A percentile compares a stretch with the other conserved stretches of the same genome.
Conservation (phyloP, 1,139 yeast species). For the Debaryomyces coudertii region DNA sequence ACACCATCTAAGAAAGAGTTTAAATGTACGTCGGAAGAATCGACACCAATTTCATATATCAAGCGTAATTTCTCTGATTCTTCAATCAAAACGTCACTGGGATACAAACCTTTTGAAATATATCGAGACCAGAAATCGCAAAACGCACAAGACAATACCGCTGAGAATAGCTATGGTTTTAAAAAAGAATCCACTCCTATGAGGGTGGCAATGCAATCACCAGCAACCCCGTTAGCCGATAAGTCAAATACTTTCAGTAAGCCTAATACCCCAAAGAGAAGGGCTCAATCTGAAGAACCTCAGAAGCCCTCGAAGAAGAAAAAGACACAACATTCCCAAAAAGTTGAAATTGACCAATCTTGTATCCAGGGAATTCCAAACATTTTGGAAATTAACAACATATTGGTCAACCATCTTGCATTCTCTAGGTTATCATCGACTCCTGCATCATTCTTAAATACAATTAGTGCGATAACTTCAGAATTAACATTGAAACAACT, state of each 20-base stretch:
- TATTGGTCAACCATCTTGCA: conserved; percentile 82
- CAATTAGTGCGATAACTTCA: conserved; percentile 56
- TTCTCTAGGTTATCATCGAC: conserved; percentile 87
- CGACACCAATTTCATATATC: conserved; percentile 21
- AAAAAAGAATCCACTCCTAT: conserved; percentile 8
- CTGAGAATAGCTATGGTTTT: background rate
- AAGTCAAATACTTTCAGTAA: conserved; percentile 26
- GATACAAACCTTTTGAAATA: conserved; percentile 6
- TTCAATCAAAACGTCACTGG: conserved; percentile 6
- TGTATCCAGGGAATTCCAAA: conserved; percentile 38
- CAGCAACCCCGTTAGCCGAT: conserved; percentile 29
- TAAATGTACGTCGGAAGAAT: conserved; percentile 26
- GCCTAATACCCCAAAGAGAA: conserved; percentile 22
- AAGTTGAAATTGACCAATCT: conserved; percentile 29
- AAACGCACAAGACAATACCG: background rate
- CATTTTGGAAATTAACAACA: conserved; percentile 57
- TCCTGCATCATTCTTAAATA: conserved; percentile 69
- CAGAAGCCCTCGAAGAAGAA: conserved; percentile 17
- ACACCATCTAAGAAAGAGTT: conserved; percentile 24
- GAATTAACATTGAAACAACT: conserved; percentile 50
- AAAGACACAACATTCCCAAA: conserved; percentile 13
- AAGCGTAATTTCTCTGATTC: conserved; percentile 6
- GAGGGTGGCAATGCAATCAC: conserved; percentile 11
- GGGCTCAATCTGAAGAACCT: conserved; percentile 38
- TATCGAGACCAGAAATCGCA: conserved; percentile 6